phyloP scores from a whole-genome alignment of 139 green algal species.

The Chlamydomonas asymmetrica region DNA sequence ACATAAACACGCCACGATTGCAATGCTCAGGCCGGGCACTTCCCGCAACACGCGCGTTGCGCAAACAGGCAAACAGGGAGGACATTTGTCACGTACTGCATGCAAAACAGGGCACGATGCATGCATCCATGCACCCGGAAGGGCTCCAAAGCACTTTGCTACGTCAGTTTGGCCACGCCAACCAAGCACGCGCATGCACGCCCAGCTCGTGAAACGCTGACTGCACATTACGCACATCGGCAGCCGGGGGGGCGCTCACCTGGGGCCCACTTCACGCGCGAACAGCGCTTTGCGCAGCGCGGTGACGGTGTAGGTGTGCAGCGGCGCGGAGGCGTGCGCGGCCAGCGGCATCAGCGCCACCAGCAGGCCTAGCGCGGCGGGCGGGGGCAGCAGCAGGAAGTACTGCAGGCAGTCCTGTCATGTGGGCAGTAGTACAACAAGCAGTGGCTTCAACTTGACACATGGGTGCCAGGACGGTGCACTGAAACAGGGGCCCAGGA shows the following conservation, averaged over 20 bases:
- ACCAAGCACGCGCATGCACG: no score
- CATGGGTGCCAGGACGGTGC: background rate
- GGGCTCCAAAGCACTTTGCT: no score
- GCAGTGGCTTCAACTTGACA: background rate
- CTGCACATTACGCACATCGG: no score
- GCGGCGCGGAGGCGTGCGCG: background rate
- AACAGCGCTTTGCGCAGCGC: slow-evolving; percentile 51
- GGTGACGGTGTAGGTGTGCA: slow-evolving; percentile 21
- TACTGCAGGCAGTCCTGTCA: slow-evolving; percentile 26
- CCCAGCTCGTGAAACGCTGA: no score
- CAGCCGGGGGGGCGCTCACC: no score
- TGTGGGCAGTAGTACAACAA: slow-evolving; percentile 1
- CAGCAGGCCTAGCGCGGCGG: slow-evolving; percentile 34
- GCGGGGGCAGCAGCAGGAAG: slow-evolving; percentile 43
- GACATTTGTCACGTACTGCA: no score
- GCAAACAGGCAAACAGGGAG: no score
- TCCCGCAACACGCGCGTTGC: no score
- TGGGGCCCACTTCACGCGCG: slow-evolving; percentile 29
- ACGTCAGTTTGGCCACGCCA: no score
- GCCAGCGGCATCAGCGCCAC: slow-evolving; percentile 45
- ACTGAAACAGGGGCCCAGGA: background rate
- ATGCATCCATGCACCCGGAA: no score
- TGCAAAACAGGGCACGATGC: no score
- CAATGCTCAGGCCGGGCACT: background rate
- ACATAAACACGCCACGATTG: no score